Percentiles rank a stretch among this genome's conserved stretches.
These are phyloP conservation scores for Piper longum DNA, from an alignment of 164 flowering plant genomes.

Conservation along the genomic window DNA sequence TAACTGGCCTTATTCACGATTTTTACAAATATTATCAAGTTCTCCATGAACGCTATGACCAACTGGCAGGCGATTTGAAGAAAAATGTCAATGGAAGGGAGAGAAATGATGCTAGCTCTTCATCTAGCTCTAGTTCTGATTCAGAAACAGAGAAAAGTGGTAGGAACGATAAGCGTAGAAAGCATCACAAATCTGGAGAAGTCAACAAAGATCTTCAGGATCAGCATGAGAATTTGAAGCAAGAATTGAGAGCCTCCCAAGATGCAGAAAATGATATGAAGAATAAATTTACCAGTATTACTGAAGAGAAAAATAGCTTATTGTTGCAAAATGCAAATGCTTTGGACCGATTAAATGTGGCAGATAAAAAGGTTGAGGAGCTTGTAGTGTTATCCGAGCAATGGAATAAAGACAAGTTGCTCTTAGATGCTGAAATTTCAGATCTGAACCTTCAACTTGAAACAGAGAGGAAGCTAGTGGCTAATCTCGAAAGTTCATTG, in stretches of 20 bases:
- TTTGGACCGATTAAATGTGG: slow-evolving; percentile 17
- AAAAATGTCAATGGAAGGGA: slow-evolving; percentile 6
- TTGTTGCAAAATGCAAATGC: slow-evolving; percentile 15
- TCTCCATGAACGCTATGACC: slow-evolving; percentile 10
- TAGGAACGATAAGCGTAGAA: slow-evolving; percentile 1
- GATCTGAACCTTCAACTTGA: slow-evolving; percentile 24
- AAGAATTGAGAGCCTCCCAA: slow-evolving; percentile 23
- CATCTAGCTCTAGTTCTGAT: slow-evolving; percentile 29
- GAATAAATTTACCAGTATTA: slow-evolving; percentile 21
- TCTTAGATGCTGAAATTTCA: slow-evolving; percentile 17
- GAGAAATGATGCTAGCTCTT: slow-evolving; percentile 9
- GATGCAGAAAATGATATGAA: slow-evolving; percentile 12
- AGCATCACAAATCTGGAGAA: not conserved
- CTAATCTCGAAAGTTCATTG: slow-evolving; percentile 22
- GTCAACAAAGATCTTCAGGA: slow-evolving; percentile 1
- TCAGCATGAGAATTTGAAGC: slow-evolving; percentile 22
- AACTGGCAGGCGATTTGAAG: slow-evolving; percentile 16
- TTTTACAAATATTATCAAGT: slow-evolving; percentile 3
- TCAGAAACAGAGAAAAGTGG: slow-evolving; percentile 21
- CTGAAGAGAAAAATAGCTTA: slow-evolving; percentile 18
- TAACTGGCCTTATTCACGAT: slow-evolving; percentile 4
- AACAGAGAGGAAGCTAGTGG: slow-evolving; percentile 11
- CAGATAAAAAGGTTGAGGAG: slow-evolving; percentile 20
- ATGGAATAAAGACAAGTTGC: slow-evolving; percentile 11
- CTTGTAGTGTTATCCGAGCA: slow-evolving; percentile 27